Base-by-base conservation (phyloP, 164 flowering plant species). In the Magnolia changhungtana region DNA sequence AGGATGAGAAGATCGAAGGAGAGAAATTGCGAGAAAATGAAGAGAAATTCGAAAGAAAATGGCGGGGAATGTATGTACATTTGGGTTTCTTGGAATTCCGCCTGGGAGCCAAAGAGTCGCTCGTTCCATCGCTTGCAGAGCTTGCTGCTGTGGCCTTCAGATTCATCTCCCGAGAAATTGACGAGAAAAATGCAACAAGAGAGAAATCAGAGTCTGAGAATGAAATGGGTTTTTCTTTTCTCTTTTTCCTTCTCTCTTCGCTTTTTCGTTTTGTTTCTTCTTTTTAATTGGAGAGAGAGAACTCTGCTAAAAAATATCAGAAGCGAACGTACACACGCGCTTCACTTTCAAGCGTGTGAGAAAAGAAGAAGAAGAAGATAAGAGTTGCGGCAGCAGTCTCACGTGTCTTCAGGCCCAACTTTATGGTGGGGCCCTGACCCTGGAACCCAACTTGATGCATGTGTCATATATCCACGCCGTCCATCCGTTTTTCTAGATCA, bases 21-120 rank as follows among this genome's bases (percentile, higher is more conserved):
- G 65, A 74, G 23, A 14, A 80, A 55, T 20, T 21, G 50, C 50
- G 74, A 70, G 65, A 20, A 2, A 63, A n/a, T 9, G 13, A 69
- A 72, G 20, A 67, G 72, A 9, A 63, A 49, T 16, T 14, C 3
- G n/a, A 63, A 37, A 45, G 37, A 1, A 29, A 50, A 2, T 14
- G 52, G 61, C 31, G 9, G 49, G 8, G 19, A 68, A 23, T 11
- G 67, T 52, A 79, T 58, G 70, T 19, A 82, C 84, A 82, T 74
- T 79, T 79, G 9, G 84, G 84, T 72, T 79, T 82, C 82, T 79
- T 82, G 67, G 84, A 79, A 50, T 79, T 82, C 74, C 84, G 72
- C 73, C 52, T 77, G 9, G 84, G n/a, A 55, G 78, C 78, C 10
- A 67, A 24, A 37, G 82, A 21, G 69, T 81, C 80, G 18, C 64